Evolutionary conservation across 2,329 filamentous ascomycete species (phyloP).

Genomic region (Clonostachys rhizophaga): DNA sequence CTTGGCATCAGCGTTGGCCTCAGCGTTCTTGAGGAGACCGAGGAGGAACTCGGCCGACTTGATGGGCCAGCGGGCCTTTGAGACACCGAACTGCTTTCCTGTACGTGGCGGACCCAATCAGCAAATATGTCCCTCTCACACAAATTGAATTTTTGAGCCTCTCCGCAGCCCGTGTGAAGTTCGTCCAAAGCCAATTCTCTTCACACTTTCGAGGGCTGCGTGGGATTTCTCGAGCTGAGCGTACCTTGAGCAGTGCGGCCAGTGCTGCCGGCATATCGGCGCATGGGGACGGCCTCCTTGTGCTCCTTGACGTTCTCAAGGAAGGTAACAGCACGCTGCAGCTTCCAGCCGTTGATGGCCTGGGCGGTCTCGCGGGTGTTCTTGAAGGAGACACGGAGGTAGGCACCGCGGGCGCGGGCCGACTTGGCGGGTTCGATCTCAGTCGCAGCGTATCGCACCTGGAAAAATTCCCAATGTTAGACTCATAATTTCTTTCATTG

Average conservation of each 20-base stretch:
- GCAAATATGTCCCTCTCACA: not conserved
- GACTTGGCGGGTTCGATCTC: slow-evolving; percentile 86
- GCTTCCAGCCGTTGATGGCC: slow-evolving; percentile 99
- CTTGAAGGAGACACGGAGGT: slow-evolving; percentile 99
- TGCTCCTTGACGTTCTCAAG: slow-evolving; percentile 97
- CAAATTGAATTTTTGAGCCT: not conserved
- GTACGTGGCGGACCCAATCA: slow-evolving; percentile 5
- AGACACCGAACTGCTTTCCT: slow-evolving; percentile 99
- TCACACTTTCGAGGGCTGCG: not conserved
- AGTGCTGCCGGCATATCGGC: slow-evolving; percentile 93
- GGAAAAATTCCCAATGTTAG: not conserved
- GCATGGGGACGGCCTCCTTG: slow-evolving; percentile 97
- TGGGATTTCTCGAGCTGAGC: slow-evolving; percentile 27
- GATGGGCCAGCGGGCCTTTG: slow-evolving; percentile 96
- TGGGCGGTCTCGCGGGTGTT: slow-evolving; percentile 99
- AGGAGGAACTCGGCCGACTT: slow-evolving; percentile 99
- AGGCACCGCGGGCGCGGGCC: slow-evolving; percentile 96
- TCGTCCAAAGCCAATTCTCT: not conserved
- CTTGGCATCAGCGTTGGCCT: slow-evolving; percentile 96
- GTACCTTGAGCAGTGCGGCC: slow-evolving; percentile 97
- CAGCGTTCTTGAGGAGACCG: slow-evolving; percentile 94
- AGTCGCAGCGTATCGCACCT: slow-evolving; percentile 96
- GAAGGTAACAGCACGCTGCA: slow-evolving; percentile 91
- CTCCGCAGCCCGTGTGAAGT: not conserved
- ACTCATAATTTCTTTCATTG: too few species aligned